Percentiles rank a stretch among this genome's conserved stretches.
phyloP scores from a whole-genome alignment of 768 basidiomycete species.

The Podaxis sp. region DNA sequence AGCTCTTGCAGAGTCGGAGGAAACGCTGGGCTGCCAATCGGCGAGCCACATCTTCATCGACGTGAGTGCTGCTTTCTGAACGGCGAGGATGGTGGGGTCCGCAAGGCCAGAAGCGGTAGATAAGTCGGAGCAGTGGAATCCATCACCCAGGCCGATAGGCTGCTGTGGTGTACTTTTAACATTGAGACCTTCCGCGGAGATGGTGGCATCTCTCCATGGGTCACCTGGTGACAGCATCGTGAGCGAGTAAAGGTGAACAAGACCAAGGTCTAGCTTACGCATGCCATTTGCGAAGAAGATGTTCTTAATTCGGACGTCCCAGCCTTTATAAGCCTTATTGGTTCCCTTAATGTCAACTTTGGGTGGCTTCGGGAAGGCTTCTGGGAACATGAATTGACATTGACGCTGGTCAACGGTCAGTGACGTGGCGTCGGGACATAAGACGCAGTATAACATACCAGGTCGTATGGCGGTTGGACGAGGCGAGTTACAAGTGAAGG shows the following conservation, averaged over 20 bases:
- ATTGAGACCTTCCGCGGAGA: constrained; percentile 52
- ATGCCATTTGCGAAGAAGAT: constrained; percentile 71
- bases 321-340: constrained; percentile 55
- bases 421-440: background rate
- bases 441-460: constrained; percentile 32
- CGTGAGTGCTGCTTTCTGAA: constrained; percentile 51
- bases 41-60: constrained; percentile 60
- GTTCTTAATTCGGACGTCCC: constrained; percentile 54
- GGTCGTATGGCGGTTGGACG: constrained; percentile 52
- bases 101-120: constrained; percentile 33
- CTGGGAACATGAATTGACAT: constrained; percentile 67
- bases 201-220: constrained; percentile 69
- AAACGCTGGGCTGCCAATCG: constrained; percentile 31
- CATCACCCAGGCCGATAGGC: constrained; percentile 57
- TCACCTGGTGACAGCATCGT: constrained; percentile 44
- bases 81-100: constrained; percentile 50
- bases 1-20: background rate
- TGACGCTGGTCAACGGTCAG: constrained; percentile 44
- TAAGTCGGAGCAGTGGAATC: constrained; percentile 71
- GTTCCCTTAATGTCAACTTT: constrained; percentile 40
- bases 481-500: constrained; percentile 55
- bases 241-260: background rate
- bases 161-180: constrained; percentile 49
- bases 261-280: constrained; percentile 40
- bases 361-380: constrained; percentile 48